These are phyloP conservation scores for Fusarium sp. DNA, from an alignment of 2,329 filamentous ascomycete genomes.

Conservation along the genomic window DNA sequence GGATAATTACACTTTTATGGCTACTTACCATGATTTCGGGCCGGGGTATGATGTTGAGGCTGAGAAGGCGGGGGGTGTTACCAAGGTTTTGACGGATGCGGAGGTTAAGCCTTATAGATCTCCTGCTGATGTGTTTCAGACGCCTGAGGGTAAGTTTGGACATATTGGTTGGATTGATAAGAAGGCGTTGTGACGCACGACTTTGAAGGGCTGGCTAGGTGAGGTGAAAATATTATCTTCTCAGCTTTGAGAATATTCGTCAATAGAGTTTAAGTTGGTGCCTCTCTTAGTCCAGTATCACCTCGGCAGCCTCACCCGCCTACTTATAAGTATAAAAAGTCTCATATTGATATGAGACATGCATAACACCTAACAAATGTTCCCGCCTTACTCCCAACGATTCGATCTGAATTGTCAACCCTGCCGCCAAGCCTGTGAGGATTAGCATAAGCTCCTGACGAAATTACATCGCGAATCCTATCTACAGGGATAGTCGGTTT, in stretches of 20 bases:
- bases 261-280: no score
- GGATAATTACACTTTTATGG: slow-evolving; percentile 66
- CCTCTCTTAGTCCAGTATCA: no score
- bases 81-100: slow-evolving; percentile 59
- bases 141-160: slow-evolving; percentile 26
- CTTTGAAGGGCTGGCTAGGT: not conserved
- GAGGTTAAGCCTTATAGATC: slow-evolving; percentile 46
- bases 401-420: not conserved
- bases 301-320: not conserved
- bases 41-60: slow-evolving; percentile 67
- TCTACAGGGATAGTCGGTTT: slow-evolving; percentile 1
- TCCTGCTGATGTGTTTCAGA: slow-evolving; percentile 36
- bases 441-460: slow-evolving; percentile 2
- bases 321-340: not conserved
- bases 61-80: slow-evolving; percentile 55
- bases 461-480: slow-evolving; percentile 10
- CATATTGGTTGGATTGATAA: slow-evolving; percentile 34
- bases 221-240: no score
- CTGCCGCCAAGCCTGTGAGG: no score
- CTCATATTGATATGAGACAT: not conserved
- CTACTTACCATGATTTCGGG: slow-evolving; percentile 65
- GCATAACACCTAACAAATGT: not conserved
- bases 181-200: slow-evolving; percentile 8
- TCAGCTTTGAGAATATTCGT: no score
- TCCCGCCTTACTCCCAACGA: not conserved